These are phyloP conservation scores for Ascochyta koolunga DNA, from an alignment of 2,329 filamentous ascomycete species.

Conservation along the genomic window DNA sequence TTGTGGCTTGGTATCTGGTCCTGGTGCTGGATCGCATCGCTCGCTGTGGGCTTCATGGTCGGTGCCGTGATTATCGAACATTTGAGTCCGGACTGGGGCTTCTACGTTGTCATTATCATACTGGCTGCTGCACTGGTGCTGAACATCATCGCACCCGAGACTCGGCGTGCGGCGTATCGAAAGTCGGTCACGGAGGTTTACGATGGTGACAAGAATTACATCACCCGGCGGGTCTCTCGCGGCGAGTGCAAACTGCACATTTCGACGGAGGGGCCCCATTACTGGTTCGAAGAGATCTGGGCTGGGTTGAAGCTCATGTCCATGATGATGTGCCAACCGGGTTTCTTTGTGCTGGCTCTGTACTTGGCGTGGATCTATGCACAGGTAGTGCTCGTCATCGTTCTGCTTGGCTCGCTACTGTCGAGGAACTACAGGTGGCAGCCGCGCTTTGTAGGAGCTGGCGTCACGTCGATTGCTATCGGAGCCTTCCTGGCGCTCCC, in stretches of 20 bases:
- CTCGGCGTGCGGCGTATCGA: conserved; percentile 71
- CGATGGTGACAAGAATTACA: conserved; percentile 54
- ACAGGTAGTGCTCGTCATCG: conserved; percentile 74
- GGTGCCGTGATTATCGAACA: conserved; percentile 71
- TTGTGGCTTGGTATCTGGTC: conserved; percentile 71
- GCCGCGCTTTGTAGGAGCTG: conserved; percentile 70
- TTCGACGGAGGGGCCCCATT: conserved; percentile 71
- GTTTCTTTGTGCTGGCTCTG: conserved; percentile 73
- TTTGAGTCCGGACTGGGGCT: conserved; percentile 72
- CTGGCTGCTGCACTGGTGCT: conserved; percentile 69
- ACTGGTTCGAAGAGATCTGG: conserved; percentile 78
- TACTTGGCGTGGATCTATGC: conserved; percentile 82
- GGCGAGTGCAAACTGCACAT: conserved; percentile 81
- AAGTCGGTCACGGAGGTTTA: conserved; percentile 68
- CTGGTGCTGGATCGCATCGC: conserved; percentile 75
- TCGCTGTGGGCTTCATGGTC: conserved; percentile 73
- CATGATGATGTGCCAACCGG: conserved; percentile 75
- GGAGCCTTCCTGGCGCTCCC: conserved; percentile 74
- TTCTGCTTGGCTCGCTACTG: conserved; percentile 72
- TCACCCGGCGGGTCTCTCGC: conserved; percentile 63
- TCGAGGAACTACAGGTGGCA: conserved; percentile 70
- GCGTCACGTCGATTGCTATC: conserved; percentile 69
- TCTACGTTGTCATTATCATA: conserved; percentile 74
- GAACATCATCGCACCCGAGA: conserved; percentile 75
- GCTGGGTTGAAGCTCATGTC: conserved; percentile 70